These are phyloP conservation scores for Withania somnifera DNA, from an alignment of 305 asterid genomes.

Conservation along the genomic window DNA sequence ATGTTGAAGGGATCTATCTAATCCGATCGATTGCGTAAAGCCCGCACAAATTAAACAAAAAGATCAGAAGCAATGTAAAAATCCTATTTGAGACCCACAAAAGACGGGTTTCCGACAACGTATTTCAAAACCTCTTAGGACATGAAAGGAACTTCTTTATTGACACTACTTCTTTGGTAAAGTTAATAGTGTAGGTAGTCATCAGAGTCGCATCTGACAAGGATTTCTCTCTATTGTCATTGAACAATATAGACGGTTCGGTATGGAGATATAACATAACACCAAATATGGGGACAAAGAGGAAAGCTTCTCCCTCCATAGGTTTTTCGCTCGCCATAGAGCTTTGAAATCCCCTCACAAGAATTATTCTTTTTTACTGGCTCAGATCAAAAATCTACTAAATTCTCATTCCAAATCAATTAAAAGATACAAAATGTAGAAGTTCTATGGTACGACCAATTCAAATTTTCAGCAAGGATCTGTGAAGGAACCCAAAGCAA, in stretches of 20 bases:
- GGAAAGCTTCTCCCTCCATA: background rate
- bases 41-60: background rate
- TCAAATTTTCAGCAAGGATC: background rate
- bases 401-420: background rate
- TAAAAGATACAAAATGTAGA: background rate
- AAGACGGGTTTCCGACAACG: background rate
- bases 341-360: background rate
- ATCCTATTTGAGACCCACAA: background rate
- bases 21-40: too few species aligned
- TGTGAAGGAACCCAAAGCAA: background rate
- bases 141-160: background rate
- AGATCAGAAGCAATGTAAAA: background rate
- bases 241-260: background rate
- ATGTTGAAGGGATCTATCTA: too few species aligned
- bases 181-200: background rate
- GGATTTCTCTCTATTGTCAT: background rate
- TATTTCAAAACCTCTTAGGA: background rate
- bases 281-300: background rate
- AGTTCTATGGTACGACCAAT: background rate
- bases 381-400: background rate
- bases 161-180: background rate
- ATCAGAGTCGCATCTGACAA: background rate
- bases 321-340: background rate
- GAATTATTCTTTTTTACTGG: background rate
- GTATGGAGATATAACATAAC: background rate